phyloP scores from a whole-genome alignment of 2,329 filamentous ascomycete genomes.

The Fusarium veterinarium region DNA sequence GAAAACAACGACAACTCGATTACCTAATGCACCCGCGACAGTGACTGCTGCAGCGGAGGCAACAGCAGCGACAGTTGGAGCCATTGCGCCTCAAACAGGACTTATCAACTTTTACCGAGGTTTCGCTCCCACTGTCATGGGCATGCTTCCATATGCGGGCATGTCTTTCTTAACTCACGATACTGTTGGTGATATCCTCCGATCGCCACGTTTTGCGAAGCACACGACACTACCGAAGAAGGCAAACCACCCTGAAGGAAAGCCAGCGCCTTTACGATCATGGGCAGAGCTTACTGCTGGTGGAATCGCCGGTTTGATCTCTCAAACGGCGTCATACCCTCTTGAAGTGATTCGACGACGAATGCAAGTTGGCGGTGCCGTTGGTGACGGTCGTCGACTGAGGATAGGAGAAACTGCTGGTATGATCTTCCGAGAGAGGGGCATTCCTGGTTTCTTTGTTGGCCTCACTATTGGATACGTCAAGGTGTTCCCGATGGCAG shows the following conservation, averaged over 20 bases:
- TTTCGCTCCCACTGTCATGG: constrained; percentile 88
- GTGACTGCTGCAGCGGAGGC: constrained; percentile 55
- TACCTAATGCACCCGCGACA: constrained; percentile 43
- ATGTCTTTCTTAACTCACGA: constrained; percentile 97
- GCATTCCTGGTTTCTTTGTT: constrained; percentile 87
- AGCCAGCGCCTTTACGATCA: constrained; percentile 79
- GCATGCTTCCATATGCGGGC: constrained; percentile 97
- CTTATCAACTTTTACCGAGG: constrained; percentile 94
- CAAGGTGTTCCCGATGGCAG: constrained; percentile 91
- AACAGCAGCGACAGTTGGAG: constrained; percentile 54
- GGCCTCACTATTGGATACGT: constrained; percentile 94
- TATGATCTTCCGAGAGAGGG: constrained; percentile 80
- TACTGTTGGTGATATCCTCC: constrained; percentile 85
- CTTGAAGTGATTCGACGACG: constrained; percentile 90
- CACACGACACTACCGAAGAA: constrained; percentile 81
- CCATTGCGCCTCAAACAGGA: constrained; percentile 71
- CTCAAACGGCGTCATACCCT: constrained; percentile 93
- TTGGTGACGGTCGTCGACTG: constrained; percentile 86
- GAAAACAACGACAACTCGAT: constrained; percentile 45
- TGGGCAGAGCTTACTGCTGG: constrained; percentile 90
- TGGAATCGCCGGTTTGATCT: constrained; percentile 86
- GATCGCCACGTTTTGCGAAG: constrained; percentile 71
- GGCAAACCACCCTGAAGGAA: constrained; percentile 63
- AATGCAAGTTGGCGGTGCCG: constrained; percentile 96
- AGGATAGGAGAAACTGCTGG: constrained; percentile 81